A percentile compares a stretch with the other conserved stretches of the same genome.
These are phyloP conservation scores for Fusarium bulbicola DNA, from an alignment of 2,329 filamentous ascomycete species.

Conservation along the genomic window DNA sequence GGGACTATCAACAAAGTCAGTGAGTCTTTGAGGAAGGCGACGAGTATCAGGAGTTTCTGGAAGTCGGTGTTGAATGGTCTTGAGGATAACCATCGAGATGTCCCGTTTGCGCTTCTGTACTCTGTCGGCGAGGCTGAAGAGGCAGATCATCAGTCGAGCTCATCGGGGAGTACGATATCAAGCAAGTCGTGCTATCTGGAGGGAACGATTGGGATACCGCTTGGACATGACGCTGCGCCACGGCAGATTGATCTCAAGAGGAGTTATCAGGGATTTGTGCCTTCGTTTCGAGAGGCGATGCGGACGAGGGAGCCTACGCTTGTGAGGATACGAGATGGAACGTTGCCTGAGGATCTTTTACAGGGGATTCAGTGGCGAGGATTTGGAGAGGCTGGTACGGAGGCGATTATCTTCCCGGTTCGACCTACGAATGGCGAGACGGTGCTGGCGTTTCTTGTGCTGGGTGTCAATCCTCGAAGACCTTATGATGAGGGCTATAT, in stretches of 20 bases:
- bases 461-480: constrained; percentile 73
- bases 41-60: constrained; percentile 50
- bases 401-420: constrained; percentile 73
- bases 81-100: constrained; percentile 48
- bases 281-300: constrained; percentile 51
- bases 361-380: constrained; percentile 67
- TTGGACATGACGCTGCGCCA: constrained; percentile 46
- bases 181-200: constrained; percentile 49
- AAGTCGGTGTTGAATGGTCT: constrained; percentile 45
- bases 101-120: constrained; percentile 54
- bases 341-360: constrained; percentile 65
- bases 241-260: constrained; percentile 49
- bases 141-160: constrained; percentile 46
- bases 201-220: constrained; percentile 48
- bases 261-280: constrained; percentile 47
- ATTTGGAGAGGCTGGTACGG: constrained; percentile 67
- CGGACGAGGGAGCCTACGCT: constrained; percentile 48
- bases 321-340: constrained; percentile 55
- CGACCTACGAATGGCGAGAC: constrained; percentile 70
- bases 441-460: constrained; percentile 71
- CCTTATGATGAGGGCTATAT: constrained; percentile 76
- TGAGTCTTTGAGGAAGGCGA: constrained; percentile 43
- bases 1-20: constrained; percentile 47
- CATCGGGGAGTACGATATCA: constrained; percentile 49
- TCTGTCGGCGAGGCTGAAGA: constrained; percentile 52